These are phyloP conservation scores for Boletus patriciae DNA, from an alignment of 768 basidiomycete species.

Conservation along the genomic window DNA sequence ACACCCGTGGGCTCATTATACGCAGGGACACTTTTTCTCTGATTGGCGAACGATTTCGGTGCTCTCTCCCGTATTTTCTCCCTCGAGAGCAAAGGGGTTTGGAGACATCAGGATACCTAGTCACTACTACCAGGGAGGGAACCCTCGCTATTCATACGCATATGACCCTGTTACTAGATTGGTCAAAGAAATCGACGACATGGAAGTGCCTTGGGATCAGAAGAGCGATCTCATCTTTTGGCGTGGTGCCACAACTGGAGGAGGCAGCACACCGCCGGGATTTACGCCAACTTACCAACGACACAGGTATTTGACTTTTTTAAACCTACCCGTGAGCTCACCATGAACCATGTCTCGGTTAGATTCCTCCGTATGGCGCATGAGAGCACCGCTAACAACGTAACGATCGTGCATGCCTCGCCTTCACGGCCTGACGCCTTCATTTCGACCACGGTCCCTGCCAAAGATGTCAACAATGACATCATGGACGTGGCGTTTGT, in stretches of 20 bases:
- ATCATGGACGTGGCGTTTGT: conserved; percentile 90
- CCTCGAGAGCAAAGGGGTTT: conserved; percentile 83
- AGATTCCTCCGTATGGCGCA: conserved; percentile 81
- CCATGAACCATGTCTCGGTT: background rate
- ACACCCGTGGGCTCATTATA: conserved; percentile 78
- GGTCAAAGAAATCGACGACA: conserved; percentile 73
- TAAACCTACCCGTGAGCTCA: conserved; percentile 1
- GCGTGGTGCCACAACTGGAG: conserved; percentile 95
- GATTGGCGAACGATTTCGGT: conserved; percentile 90
- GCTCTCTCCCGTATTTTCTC: conserved; percentile 93
- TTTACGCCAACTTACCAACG: conserved; percentile 83
- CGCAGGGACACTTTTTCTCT: conserved; percentile 95
- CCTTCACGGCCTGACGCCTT: conserved; percentile 58
- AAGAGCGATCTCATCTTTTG: conserved; percentile 91
- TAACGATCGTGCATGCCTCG: conserved; percentile 68
- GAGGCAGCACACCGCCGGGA: conserved; percentile 83
- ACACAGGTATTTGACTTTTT: conserved; percentile 56
- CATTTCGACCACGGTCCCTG: conserved; percentile 60
- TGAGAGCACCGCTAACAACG: conserved; percentile 44
- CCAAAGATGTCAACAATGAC: conserved; percentile 64
- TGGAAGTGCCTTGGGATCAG: conserved; percentile 87
- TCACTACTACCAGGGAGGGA: conserved; percentile 92
- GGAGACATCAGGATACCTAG: conserved; percentile 92
- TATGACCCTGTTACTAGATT: conserved; percentile 75
- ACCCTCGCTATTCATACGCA: conserved; percentile 81